Percentiles rank a stretch among this genome's conserved stretches.
phyloP scores from a whole-genome alignment of 139 green algal genomes.

The Micromonas pusilla region DNA sequence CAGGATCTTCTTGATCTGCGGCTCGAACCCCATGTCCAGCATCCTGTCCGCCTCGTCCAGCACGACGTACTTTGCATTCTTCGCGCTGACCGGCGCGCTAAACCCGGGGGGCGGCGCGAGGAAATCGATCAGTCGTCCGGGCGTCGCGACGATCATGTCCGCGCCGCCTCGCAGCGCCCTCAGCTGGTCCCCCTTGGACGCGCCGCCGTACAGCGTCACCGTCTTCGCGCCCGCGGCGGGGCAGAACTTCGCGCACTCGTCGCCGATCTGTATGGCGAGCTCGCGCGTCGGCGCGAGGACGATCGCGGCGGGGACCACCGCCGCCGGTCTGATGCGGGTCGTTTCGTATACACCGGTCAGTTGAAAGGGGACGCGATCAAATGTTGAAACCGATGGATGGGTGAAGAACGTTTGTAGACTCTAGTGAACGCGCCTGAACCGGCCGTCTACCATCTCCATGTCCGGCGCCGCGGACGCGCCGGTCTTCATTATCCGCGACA shows the following conservation, averaged over 20 bases:
- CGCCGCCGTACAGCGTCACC: slow-evolving; percentile 60
- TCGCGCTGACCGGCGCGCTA: slow-evolving; percentile 4
- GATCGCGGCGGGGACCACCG: slow-evolving; percentile 61
- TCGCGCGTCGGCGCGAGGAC: slow-evolving; percentile 88
- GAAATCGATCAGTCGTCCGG: slow-evolving; percentile 78
- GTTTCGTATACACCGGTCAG: too few species aligned
- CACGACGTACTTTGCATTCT: slow-evolving; percentile 69
- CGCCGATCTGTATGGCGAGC: slow-evolving; percentile 87
- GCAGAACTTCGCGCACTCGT: slow-evolving; percentile 89
- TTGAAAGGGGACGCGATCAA: too few species aligned
- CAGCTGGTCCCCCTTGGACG: slow-evolving; percentile 69
- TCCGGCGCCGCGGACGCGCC: slow-evolving; percentile 5
- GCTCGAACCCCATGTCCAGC: slow-evolving; percentile 94
- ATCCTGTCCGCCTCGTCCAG: slow-evolving; percentile 94
- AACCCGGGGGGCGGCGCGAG: slow-evolving; percentile 43
- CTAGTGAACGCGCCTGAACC: too few species aligned
- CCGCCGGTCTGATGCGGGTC: slow-evolving; percentile 4
- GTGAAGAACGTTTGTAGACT: too few species aligned
- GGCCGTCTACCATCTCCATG: slow-evolving; percentile 3
- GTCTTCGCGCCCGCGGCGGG: slow-evolving; percentile 19
- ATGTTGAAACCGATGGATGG: too few species aligned
- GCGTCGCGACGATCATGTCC: slow-evolving; percentile 71
- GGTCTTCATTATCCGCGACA: slow-evolving; percentile 16
- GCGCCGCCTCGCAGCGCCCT: slow-evolving; percentile 47
- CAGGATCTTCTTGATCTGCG: slow-evolving; percentile 76